These are phyloP conservation scores for Rhynchosporium secalis DNA, from an alignment of 2,329 filamentous ascomycete species.

Conservation along the genomic window DNA sequence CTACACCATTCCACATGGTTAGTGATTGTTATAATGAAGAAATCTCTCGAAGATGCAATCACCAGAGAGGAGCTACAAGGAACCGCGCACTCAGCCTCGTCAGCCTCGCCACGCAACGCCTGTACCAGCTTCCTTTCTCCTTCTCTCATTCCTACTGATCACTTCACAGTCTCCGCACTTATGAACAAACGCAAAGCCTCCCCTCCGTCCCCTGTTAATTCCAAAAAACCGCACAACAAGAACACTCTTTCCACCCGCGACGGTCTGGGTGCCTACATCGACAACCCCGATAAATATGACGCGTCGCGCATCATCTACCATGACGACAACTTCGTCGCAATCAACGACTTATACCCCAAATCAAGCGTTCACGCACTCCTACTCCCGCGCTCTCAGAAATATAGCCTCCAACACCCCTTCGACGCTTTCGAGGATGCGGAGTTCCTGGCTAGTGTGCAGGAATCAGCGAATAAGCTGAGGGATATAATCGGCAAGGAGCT, in stretches of 20 bases:
- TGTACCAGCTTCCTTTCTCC: constrained; percentile 40
- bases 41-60: constrained; percentile 43
- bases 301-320: constrained; percentile 62
- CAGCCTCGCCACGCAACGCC: constrained; percentile 44
- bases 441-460: constrained; percentile 66
- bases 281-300: constrained; percentile 60
- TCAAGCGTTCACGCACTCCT: constrained; percentile 81
- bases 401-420: constrained; percentile 70
- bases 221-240: constrained; percentile 23
- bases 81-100: constrained; percentile 38
- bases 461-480: constrained; percentile 62
- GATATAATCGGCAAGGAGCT: constrained; percentile 73
- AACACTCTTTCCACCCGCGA: constrained; percentile 50
- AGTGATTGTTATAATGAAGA: constrained; percentile 12
- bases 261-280: constrained; percentile 66
- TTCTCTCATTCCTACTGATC: constrained; percentile 4
- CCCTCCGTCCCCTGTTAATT: constrained; percentile 13
- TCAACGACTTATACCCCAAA: constrained; percentile 86
- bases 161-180: constrained; percentile 50
- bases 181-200: constrained; percentile 43
- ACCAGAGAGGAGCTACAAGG: constrained; percentile 46
- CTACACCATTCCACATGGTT: background rate
- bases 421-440: constrained; percentile 68
- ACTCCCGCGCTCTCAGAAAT: constrained; percentile 68
- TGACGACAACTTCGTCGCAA: constrained; percentile 69